Percentiles rank a stretch among this genome's conserved stretches.
Conservation (phyloP, 108 stramenopile species). For the Nitzschia sp. region DNA sequence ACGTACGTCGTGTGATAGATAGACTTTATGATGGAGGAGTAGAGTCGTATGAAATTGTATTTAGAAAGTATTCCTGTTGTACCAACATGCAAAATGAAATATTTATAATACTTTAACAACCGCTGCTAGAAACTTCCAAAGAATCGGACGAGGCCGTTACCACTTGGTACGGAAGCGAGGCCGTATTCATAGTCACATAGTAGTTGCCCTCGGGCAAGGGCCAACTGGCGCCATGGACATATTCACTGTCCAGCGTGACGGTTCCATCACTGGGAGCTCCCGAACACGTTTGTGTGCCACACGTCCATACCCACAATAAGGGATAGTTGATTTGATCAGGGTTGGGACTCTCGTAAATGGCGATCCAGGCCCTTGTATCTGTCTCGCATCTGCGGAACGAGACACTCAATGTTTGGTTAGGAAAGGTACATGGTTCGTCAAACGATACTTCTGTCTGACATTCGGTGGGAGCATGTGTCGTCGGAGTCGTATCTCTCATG, state of each 20-base stretch:
- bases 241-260: slow-evolving; percentile 4
- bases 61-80: too few relatives aligned
- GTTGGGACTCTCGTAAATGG: slow-evolving; percentile 23
- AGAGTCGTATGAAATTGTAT: too few relatives aligned
- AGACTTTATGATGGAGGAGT: too few relatives aligned
- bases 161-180: slow-evolving; percentile 1
- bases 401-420: slow-evolving; percentile 9
- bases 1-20: too few relatives aligned
- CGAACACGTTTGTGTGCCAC: slow-evolving; percentile 32
- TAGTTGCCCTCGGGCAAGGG: slow-evolving; percentile 19
- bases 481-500: not conserved
- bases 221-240: slow-evolving; percentile 12
- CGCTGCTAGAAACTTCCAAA: not conserved
- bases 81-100: too few relatives aligned
- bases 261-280: not conserved
- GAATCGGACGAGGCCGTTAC: not conserved
- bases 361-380: slow-evolving; percentile 33
- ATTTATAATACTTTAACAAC: not conserved
- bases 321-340: slow-evolving; percentile 11
- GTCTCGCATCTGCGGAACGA: slow-evolving; percentile 25
- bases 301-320: slow-evolving; percentile 31
- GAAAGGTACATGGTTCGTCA: not conserved
- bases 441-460: not conserved
- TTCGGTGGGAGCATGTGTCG: not conserved
- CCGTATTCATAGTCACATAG: slow-evolving; percentile 17